Conservation (phyloP, 495 filamentous ascomycete species). For the Lineolata rhizophorae region DNA sequence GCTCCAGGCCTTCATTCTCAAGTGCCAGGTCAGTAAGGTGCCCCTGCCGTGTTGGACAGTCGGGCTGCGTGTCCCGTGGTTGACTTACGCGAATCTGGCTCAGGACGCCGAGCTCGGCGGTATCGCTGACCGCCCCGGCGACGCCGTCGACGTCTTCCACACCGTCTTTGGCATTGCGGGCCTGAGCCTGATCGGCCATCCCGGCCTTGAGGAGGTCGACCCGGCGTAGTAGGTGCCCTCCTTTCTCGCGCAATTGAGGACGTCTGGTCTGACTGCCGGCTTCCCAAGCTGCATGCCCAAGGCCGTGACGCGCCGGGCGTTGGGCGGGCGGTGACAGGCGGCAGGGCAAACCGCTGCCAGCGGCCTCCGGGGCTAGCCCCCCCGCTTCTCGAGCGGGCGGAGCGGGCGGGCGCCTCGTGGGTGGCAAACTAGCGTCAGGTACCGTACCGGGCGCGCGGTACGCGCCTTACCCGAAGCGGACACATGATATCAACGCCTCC, state of each 20-base stretch:
- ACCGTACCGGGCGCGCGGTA: too few relatives aligned
- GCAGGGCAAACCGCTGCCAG: too few relatives aligned
- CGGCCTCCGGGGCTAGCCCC: too few relatives aligned
- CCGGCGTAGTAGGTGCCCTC: constrained; percentile 76
- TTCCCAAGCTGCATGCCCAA: constrained; percentile 16
- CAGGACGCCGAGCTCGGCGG: constrained; percentile 70
- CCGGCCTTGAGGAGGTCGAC: constrained; percentile 61
- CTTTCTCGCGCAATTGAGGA: too few relatives aligned
- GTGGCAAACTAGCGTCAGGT: too few relatives aligned
- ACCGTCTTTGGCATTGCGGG: constrained; percentile 79
- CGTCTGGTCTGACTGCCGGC: constrained; percentile 1
- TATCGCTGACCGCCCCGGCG: constrained; percentile 70
- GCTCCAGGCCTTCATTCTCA: constrained; percentile 58
- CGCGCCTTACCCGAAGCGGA: too few relatives aligned
- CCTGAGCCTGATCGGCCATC: constrained; percentile 56
- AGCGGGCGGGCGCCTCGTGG: too few relatives aligned
- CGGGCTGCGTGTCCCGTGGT: too few relatives aligned
- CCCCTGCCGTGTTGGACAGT: neutral
- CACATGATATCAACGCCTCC: too few relatives aligned
- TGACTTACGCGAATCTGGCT: neutral
- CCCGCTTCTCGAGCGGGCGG: too few relatives aligned
- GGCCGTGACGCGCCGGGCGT: constrained; percentile 10
- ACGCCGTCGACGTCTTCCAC: constrained; percentile 96
- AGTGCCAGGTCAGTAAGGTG: constrained; percentile 41
- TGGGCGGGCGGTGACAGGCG: constrained; percentile 2